Percentiles rank a stretch among this genome's conserved stretches.
Evolutionary conservation across 148 eudicot genomes (phyloP).

Genomic region (Diospyros kaki): DNA sequence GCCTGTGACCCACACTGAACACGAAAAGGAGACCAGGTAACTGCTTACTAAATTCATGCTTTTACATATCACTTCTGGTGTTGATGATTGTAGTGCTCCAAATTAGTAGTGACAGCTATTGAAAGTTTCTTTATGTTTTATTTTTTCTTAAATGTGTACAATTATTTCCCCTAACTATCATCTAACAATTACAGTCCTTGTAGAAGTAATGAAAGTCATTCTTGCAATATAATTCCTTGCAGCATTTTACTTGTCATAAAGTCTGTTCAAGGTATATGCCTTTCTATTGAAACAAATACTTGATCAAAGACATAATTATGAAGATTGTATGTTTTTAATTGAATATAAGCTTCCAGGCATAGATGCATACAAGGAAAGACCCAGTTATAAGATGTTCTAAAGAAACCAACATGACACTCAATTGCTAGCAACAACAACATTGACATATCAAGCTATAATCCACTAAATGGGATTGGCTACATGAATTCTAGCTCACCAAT

Average conservation of each 20-base stretch:
- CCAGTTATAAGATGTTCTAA: too few species aligned
- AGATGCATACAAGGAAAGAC: not conserved
- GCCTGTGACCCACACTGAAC: slow-evolving; percentile 6
- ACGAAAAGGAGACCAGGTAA: slow-evolving; percentile 1
- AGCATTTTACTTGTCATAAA: not conserved
- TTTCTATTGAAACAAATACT: not conserved
- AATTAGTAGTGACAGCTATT: too few species aligned
- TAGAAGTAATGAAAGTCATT: not conserved
- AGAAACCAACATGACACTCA: too few species aligned
- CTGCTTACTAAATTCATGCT: not conserved
- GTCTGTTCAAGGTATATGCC: not conserved
- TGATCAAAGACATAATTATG: not conserved
- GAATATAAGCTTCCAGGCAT: not conserved
- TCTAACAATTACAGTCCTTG: not conserved
- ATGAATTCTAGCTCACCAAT: too few species aligned
- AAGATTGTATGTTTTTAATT: not conserved
- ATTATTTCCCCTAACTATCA: not conserved
- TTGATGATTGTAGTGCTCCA: too few species aligned
- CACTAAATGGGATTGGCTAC: too few species aligned
- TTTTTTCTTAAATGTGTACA: not conserved
- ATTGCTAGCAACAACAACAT: too few species aligned
- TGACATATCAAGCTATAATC: too few species aligned
- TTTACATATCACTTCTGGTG: not conserved
- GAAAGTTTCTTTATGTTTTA: too few species aligned
- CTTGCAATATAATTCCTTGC: not conserved